Percentiles rank a stretch among this genome's conserved stretches.
Evolutionary conservation across 1,284 basidiomycete genomes (phyloP).

Genomic region (Ustilago trichophora): DNA sequence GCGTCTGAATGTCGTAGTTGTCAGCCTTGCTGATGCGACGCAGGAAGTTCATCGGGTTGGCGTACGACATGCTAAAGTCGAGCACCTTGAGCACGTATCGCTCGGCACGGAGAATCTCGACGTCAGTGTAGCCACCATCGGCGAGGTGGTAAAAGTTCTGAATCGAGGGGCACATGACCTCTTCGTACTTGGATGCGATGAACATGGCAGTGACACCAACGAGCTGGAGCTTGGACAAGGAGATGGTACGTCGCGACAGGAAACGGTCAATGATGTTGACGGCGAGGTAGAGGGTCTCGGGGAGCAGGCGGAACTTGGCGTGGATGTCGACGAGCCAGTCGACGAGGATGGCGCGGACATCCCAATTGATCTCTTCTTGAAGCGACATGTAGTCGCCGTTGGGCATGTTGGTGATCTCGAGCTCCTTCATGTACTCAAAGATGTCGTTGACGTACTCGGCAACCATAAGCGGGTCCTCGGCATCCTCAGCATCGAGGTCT

Average conservation of each 20-base stretch:
- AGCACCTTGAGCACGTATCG: slow-evolving; percentile 90
- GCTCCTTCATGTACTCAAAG: slow-evolving; percentile 85
- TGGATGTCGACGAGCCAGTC: slow-evolving; percentile 99
- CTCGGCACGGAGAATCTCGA: slow-evolving; percentile 74
- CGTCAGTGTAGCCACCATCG: slow-evolving; percentile 62
- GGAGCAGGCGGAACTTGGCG: slow-evolving; percentile 88
- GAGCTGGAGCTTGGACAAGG: slow-evolving; percentile 90
- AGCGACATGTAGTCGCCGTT: slow-evolving; percentile 62
- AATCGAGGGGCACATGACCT: slow-evolving; percentile 90
- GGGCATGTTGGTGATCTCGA: slow-evolving; percentile 70
- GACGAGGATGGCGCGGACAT: slow-evolving; percentile 81
- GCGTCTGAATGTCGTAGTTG: slow-evolving; percentile 78
- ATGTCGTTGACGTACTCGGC: slow-evolving; percentile 95
- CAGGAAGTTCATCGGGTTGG: slow-evolving; percentile 92
- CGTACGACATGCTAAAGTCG: slow-evolving; percentile 89
- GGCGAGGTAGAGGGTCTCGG: slow-evolving; percentile 94
- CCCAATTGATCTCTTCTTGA: slow-evolving; percentile 64
- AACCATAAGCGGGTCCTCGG: slow-evolving; percentile 95
- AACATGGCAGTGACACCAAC: slow-evolving; percentile 95
- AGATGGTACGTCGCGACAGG: slow-evolving; percentile 86
- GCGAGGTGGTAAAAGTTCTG: slow-evolving; percentile 76
- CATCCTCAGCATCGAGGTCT: slow-evolving; percentile 90
- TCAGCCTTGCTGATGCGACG: slow-evolving; percentile 71
- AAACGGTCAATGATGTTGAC: slow-evolving; percentile 97
- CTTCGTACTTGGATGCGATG: slow-evolving; percentile 93